Evolutionary conservation across 2,329 filamentous ascomycete genomes (phyloP), one percentile per base, ranked within the genome.

Genomic region (Diaporthe vaccinii): DNA sequence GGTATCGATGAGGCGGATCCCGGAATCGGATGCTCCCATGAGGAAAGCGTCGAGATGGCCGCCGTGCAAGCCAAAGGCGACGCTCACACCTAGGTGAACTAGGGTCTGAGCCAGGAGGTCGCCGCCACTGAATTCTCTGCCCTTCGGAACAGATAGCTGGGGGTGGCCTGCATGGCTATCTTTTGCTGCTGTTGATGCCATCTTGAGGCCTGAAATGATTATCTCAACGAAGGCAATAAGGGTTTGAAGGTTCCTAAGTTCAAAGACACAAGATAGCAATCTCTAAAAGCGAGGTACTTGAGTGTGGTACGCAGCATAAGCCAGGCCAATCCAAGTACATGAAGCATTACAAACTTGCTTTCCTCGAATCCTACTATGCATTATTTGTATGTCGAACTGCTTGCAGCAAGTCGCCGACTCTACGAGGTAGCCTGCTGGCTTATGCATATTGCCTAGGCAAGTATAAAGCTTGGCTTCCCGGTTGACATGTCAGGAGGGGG

Each of bases 21-120:
- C 85, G 20, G 80, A 75, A 31, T 82, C 80, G 6, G 82, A 81
- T 72, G 84, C 85, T 9, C 85, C 86, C 78, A 87, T 82, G 2
- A 88, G 79, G 75, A 88, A 87, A 20, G 86, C 85, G 79, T 88
- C 86, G 1, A 87, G 81, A 77, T 88, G 86, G 12, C 86, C 86
- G 2, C 86, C 86, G 76, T 87, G 86, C 15, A 87, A 79, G 28
- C 86, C 86, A 74, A 88, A 88, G 2, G 84, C 84, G 25, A 87
- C 84, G 25, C 83, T 81, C 3, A 85, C 83, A 10, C 85, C 86
- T 0, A 87, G 79, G 36, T 84, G 80, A 39, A 83, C 79, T 6
- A 88, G 81, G 15, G 81, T 84, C 79, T 88, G 86, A 0, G 85
- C 86, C 3, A 87, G 80, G 2, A 88, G 81, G 75, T 87, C 86